Evolutionary conservation across 1,139 yeast species (phyloP), one percentile per base, ranked within the genome.

Genomic region (Taiozyma sp.): DNA sequence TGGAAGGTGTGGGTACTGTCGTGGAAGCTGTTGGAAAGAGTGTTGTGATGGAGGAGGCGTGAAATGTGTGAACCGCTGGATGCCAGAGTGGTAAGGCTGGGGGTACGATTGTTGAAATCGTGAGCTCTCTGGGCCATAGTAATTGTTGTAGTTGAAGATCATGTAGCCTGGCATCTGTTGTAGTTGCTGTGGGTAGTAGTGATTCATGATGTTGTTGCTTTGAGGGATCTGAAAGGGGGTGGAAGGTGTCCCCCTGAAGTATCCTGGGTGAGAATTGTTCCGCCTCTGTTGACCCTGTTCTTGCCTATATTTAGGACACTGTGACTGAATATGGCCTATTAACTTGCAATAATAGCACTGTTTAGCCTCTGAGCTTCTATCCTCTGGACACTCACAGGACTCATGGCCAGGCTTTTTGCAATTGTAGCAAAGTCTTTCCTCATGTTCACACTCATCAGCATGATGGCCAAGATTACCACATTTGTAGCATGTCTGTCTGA

Each of bases 401-500:
- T 55, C 58, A 43, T 60, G 63, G 1, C 58, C 61, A 6, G 62
- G 59, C 14, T 55, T 40, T 19, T 58, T 59, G 48, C 63, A 60
- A 43, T 60, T 60, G 46, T 60, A 60, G 41, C 63, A 60, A 1
- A 59, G 54, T 10, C 59, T 53, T 14, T 47, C 51, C 7, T 32
- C 28, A 19, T 51, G 53, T 4, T 45, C 45, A 42, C 63, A 60
- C 28, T 55, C 57, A n/a, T 59, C 56, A 3, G 63, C 63, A 36
- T 52, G 55, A 28, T 60, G 63, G 2, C 61, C 63, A 23, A 60
- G 47, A 27, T 58, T 57, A 1, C 63, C 63, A 48, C 63, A 60
- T 19, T 55, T 55, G 43, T 58, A 60, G 43, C 63, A 60, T 0
- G 62, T 58, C 28, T 53, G 51, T 44, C 52, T 57, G 52, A 60